Conservation (phyloP, 163 green algal species). For the Chlamydomonas reinhardtii region DNA sequence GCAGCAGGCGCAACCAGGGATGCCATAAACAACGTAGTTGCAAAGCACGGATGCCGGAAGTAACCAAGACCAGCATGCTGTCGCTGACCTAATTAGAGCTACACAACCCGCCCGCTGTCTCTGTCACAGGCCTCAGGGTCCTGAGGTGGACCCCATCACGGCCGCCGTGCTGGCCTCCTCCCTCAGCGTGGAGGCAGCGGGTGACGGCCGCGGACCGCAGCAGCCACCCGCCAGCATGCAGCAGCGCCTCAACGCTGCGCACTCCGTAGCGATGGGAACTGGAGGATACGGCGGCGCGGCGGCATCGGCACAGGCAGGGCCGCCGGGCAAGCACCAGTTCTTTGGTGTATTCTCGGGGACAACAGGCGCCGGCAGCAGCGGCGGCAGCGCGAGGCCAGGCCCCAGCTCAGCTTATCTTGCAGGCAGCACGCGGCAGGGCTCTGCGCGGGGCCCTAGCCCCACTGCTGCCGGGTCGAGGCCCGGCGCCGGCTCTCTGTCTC, state of each 20-base stretch:
- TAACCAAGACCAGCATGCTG: too few relatives aligned
- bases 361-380: not conserved
- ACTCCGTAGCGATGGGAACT: not conserved
- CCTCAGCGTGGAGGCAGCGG: conserved; percentile 6
- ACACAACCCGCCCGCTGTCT: too few relatives aligned
- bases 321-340: conserved; percentile 37
- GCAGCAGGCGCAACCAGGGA: too few relatives aligned
- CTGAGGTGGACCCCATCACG: conserved; percentile 36
- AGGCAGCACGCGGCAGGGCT: not conserved
- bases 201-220: too few relatives aligned
- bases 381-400: not conserved
- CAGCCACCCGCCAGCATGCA: not conserved
- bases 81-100: too few relatives aligned
- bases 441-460: conserved; percentile 11
- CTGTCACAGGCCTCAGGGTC: conserved; percentile 32
- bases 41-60: too few relatives aligned
- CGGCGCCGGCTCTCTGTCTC: not conserved
- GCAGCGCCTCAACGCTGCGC: not conserved
- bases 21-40: too few relatives aligned
- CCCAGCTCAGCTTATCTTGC: not conserved
- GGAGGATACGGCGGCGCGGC: too few relatives aligned
- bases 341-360: conserved; percentile 26
- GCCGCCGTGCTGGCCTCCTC: conserved; percentile 41
- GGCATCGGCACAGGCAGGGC: too few relatives aligned
- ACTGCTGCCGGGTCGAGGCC: not conserved